A percentile compares a stretch with the other conserved stretches of the same genome.
Evolutionary conservation across 2,329 filamentous ascomycete genomes (phyloP).

Genomic region (Simplicillium aogashimaense): DNA sequence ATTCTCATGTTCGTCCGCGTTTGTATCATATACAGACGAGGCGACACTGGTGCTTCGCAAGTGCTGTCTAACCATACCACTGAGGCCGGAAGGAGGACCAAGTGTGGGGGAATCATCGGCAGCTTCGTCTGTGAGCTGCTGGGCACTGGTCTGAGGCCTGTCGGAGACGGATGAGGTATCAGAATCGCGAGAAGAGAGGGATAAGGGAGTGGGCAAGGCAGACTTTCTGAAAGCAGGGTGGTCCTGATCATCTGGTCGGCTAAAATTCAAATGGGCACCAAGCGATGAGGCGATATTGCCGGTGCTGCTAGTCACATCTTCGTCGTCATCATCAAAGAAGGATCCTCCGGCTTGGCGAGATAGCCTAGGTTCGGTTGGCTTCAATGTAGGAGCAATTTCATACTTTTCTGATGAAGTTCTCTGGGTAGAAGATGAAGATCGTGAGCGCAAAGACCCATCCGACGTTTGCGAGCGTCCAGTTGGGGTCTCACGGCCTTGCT

Average conservation of each 20-base stretch:
- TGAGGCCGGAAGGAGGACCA: slow-evolving; percentile 59
- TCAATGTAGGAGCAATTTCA: slow-evolving; percentile 13
- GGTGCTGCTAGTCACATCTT: slow-evolving; percentile 13
- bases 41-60: slow-evolving; percentile 70
- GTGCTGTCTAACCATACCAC: slow-evolving; percentile 76
- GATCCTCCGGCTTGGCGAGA: slow-evolving; percentile 15
- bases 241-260: slow-evolving; percentile 40
- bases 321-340: slow-evolving; percentile 36
- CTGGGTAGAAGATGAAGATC: slow-evolving; percentile 35
- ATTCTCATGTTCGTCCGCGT: slow-evolving; percentile 25
- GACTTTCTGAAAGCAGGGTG: slow-evolving; percentile 44
- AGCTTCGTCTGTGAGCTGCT: slow-evolving; percentile 6
- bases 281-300: slow-evolving; percentile 3
- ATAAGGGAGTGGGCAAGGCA: slow-evolving; percentile 32
- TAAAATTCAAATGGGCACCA: slow-evolving; percentile 18
- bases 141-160: slow-evolving; percentile 6
- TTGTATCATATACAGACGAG: slow-evolving; percentile 63
- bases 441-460: slow-evolving; percentile 31
- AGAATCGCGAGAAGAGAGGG: slow-evolving; percentile 17
- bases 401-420: slow-evolving; percentile 22
- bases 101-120: slow-evolving; percentile 69
- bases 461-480: slow-evolving; percentile 37
- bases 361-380: neutral
- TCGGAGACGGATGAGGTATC: slow-evolving; percentile 16
- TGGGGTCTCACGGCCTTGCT: slow-evolving; percentile 52